Base-by-base conservation (phyloP, 2,329 filamentous ascomycete species). In the Juglanconis oblonga region DNA sequence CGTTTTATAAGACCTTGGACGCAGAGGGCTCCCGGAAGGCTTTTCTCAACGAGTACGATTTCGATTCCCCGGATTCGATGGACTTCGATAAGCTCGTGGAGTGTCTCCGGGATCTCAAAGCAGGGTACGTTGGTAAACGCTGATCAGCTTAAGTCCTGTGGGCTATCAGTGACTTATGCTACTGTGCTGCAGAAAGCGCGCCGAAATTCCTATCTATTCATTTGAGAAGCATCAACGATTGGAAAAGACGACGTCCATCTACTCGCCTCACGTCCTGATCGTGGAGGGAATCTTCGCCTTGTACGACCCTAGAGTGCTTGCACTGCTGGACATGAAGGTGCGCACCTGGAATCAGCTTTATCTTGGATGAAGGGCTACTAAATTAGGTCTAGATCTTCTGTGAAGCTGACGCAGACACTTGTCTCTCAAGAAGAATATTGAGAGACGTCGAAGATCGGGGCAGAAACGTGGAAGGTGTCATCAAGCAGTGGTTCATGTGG, bases 401-500 rank as follows among this genome's bases (percentile, higher is more conserved):
- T 62, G 95, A 98, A 75, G 96, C 95, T 45, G 95, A 99, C 74
- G 88, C 90, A 64, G 95, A 99, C 74, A 90, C 96, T 2, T 99
- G 95, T 71, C 81, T 99, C 52, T 94, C 93, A 32, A 83, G 94
- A 75, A 83, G 94, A 84, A 86, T 96, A 66, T 79, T 92, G 42
- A 89, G 95, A 69, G 95, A 99, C 75, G 91, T 98, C 29, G 86
- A 86, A 67, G 91, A 97, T 68, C 87, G 95, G 69, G 94, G 91
- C 3, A 85, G 95, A 70, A 94, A 97, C 69, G 90, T 98, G 59
- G 90, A 97, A 71, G 95, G 95, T 45, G 94, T 93, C 69, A 93
- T 99, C 73, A 98, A 98, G 75, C 95, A 99, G 73, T 99, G 95
- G 95, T 97, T 98, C 72, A 79, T 79, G 10, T 99, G 90, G 71